Conservation (phyloP, 371 early-diverging fungal genomes). For the Nematocida sp. region DNA sequence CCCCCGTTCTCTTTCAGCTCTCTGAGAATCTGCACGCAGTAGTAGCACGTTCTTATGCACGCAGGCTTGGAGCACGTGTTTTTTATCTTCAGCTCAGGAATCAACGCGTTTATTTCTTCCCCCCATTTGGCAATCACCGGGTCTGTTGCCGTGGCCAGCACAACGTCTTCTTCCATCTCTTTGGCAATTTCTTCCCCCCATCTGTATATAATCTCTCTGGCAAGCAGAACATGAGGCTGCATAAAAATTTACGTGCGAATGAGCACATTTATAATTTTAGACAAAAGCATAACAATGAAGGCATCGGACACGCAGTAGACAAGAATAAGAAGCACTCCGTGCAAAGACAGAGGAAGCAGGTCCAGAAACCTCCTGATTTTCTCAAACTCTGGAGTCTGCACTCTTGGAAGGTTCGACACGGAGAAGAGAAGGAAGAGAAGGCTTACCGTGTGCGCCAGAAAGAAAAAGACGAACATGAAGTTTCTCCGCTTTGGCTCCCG, state of each 20-base stretch:
- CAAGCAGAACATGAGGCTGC: neutral
- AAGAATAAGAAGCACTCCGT: slow-evolving; percentile 3
- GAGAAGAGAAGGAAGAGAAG: slow-evolving; percentile 11
- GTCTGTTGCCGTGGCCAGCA: slow-evolving; percentile 4
- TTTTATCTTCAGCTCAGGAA: slow-evolving; percentile 15
- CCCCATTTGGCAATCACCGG: slow-evolving; percentile 9
- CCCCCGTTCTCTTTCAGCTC: neutral
- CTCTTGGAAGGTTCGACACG: neutral
- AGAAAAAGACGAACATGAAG: slow-evolving; percentile 24
- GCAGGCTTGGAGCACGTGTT: slow-evolving; percentile 15
- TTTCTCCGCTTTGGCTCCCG: slow-evolving; percentile 14
- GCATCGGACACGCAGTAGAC: slow-evolving; percentile 5
- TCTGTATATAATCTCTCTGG: neutral
- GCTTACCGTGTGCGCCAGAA: slow-evolving; percentile 2
- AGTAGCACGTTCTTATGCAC: slow-evolving; percentile 7
- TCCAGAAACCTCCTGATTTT: neutral
- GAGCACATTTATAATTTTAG: slow-evolving; percentile 7
- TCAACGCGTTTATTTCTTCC: slow-evolving; percentile 14
- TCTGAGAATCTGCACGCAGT: neutral
- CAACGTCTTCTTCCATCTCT: slow-evolving; percentile 19
- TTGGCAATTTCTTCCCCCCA: slow-evolving; percentile 40
- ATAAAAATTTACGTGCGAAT: neutral
- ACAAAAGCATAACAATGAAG: slow-evolving; percentile 1
- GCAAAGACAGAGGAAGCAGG: slow-evolving; percentile 17
- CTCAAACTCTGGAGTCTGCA: neutral